Conservation (phyloP, 2,329 filamentous ascomycete species). For the Paramyrothecium sp. region DNA sequence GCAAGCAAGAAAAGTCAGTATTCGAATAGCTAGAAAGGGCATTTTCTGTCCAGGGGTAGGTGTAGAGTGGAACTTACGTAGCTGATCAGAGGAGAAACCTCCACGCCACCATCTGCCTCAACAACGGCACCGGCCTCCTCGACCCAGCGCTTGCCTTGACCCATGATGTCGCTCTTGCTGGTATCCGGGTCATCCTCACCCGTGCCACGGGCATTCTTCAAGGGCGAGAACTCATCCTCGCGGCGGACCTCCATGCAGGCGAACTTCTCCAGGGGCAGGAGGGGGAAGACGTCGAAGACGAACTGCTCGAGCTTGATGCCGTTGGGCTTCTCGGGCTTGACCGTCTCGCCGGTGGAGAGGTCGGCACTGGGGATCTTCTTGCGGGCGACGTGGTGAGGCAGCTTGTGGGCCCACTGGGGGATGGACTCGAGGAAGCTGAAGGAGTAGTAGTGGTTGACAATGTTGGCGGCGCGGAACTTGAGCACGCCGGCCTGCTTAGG, state of each 20-base stretch:
- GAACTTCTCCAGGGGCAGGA: conserved; percentile 83
- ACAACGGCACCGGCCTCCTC: conserved; percentile 75
- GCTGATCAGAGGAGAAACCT: conserved; percentile 90
- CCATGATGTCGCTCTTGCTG: conserved; percentile 85
- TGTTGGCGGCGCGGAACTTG: conserved; percentile 97
- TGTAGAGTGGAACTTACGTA: conserved; percentile 68
- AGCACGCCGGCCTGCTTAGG: conserved; percentile 76
- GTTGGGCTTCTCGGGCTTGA: conserved; percentile 94
- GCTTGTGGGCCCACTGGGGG: conserved; percentile 77
- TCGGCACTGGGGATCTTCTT: conserved; percentile 97
- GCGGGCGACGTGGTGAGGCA: conserved; percentile 92
- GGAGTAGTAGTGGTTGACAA: conserved; percentile 99
- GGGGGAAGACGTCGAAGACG: conserved; percentile 96
- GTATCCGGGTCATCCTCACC: conserved; percentile 94
- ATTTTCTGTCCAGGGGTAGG: background rate
- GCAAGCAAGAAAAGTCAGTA: conserved; percentile 10
- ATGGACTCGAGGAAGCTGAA: conserved; percentile 90
- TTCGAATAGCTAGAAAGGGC: background rate
- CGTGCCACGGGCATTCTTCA: conserved; percentile 86
- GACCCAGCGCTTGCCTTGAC: conserved; percentile 84
- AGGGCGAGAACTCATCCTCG: conserved; percentile 95
- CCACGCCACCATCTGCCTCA: conserved; percentile 69
- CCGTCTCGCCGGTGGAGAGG: conserved; percentile 69
- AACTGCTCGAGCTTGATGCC: conserved; percentile 99
- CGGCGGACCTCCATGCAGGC: conserved; percentile 94